These are phyloP conservation scores for Hemileccinum impolitum DNA, from an alignment of 768 basidiomycete genomes.

Conservation along the genomic window DNA sequence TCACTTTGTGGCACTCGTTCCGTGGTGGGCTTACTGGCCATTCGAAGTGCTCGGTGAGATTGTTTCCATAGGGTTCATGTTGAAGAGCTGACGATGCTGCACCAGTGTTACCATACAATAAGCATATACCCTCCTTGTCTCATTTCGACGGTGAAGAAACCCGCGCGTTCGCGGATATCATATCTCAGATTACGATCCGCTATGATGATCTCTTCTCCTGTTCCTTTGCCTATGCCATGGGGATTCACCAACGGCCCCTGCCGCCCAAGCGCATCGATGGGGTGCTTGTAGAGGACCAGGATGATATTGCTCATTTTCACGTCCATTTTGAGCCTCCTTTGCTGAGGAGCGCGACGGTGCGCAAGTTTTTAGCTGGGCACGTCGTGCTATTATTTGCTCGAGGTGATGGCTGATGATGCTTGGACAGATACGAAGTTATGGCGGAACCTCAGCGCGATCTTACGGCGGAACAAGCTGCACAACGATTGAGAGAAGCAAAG, in stretches of 20 bases:
- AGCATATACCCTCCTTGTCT: constrained; percentile 72
- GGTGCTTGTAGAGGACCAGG: constrained; percentile 34
- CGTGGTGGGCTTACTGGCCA: constrained; percentile 97
- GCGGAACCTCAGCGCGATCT: constrained; percentile 88
- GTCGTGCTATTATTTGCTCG: constrained; percentile 19
- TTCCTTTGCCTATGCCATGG: constrained; percentile 94
- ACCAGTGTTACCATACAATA: constrained; percentile 69
- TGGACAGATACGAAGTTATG: constrained; percentile 79
- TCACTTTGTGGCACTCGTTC: constrained; percentile 81
- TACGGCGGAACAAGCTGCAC: constrained; percentile 84
- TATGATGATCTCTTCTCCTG: constrained; percentile 82
- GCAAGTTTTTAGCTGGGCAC: constrained; percentile 89
- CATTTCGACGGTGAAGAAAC: constrained; percentile 62
- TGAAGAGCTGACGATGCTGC: constrained; percentile 1
- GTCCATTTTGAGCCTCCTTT: constrained; percentile 86
- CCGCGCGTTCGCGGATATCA: constrained; percentile 58
- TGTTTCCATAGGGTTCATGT: neutral
- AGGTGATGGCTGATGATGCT: neutral
- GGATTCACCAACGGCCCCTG: constrained; percentile 81
- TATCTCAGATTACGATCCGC: constrained; percentile 59
- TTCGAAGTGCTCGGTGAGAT: constrained; percentile 72
- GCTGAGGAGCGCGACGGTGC: constrained; percentile 73
- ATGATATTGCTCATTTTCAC: constrained; percentile 74
- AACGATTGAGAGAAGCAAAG: constrained; percentile 43
- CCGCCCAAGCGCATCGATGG: constrained; percentile 37